Base-by-base conservation (phyloP, 1,139 yeast genomes). In the Yamadazyma songkhlaensis region DNA sequence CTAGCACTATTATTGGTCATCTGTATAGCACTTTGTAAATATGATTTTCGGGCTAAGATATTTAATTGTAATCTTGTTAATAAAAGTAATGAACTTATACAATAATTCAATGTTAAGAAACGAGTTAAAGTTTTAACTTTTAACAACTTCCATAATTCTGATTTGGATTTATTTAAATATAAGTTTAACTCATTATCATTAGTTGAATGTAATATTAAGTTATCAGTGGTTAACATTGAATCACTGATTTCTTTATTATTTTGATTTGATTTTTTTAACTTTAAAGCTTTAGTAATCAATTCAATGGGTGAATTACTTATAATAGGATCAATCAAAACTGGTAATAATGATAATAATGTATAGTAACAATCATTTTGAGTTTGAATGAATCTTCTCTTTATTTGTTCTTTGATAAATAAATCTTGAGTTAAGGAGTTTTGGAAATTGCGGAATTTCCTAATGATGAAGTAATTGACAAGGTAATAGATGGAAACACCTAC, bases 301-400 rank as follows among this genome's bases (percentile, higher is more conserved):
- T 88, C 96, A 21, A 85, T 90, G 7, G 87, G 84, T 44, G 84
- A 68, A 39, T 71, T 68, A 22, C 74, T 79, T 43, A 81, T 60
- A 7, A 87, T 74, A 20, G 86, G 88, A 15, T 74, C 71, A 4
- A 83, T 73, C 40, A 90, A 67, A 11, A 87, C 87, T 0, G 96
- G 96, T 38, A 88, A 67, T 47, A 92, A 72, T 8, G 95, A 92
- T 56, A 86, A 71, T 41, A 90, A 79, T 0, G 97, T 90, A 61
- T 81, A 81, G 39, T 86, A 74, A 35, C 96, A 87, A 62, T 92
- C 97, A 51, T 83, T 84, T 55, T 90, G 97, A 14, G 96, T 92
- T 64, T 89, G 97, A 38, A 84, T 80, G 54, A 89, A 92, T 44
- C 96, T 65, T 48, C 81, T 62, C 47, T 71, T 74, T 39, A 84